Base-by-base conservation (phyloP, 352 stramenopile species). In the Plasmopara viticola region DNA sequence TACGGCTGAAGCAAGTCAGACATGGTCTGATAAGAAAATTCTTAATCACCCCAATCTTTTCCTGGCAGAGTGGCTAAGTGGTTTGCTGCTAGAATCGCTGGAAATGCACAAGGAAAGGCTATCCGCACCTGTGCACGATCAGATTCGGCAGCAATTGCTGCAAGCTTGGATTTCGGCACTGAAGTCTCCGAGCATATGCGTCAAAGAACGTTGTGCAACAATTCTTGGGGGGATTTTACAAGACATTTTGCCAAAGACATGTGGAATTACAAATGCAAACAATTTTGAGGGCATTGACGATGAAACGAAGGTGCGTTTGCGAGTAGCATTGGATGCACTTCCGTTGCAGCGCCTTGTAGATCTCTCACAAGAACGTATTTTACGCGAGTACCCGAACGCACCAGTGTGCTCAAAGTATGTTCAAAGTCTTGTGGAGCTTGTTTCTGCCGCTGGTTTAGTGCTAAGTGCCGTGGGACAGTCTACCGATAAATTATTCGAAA, bases 401-500 rank as follows among this genome's bases (percentile, higher is more conserved):
- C 83, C 85, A 0, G 76, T 96, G 12, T 86, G 68, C 40, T 93
- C 83, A 2, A 83, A 85, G 41, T 94, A 94, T 43, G 63, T 96
- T 5, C 83, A 96, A 72, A 86, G 78, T 41, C 67, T 96, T 12
- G 58, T 86, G 5, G 86, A 96, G 50, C 62, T 96, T 6, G 73
- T 91, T n/a, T 76, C 85, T 10, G 75, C 78, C 35, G 72, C 71
- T 42, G 78, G 73, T 0, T 67, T 92, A 17, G 79, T 75, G 10
- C 74, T 85, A 44, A 72, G 64, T 44, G 61, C 72, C 8, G 59
- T 86, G n/a, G 77, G 77, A 0, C 44, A 74, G 17, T 57, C 68
- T 10, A 75, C 68, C 0, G 73, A 86, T 18, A 47, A 64, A 7
- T 54, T 89, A 9, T 88, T 88, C 44, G 53, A 60, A 48, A 72